Evolutionary conservation across 805 yeast genomes (phyloP).

Genomic region (Ogataea ramenticola): DNA sequence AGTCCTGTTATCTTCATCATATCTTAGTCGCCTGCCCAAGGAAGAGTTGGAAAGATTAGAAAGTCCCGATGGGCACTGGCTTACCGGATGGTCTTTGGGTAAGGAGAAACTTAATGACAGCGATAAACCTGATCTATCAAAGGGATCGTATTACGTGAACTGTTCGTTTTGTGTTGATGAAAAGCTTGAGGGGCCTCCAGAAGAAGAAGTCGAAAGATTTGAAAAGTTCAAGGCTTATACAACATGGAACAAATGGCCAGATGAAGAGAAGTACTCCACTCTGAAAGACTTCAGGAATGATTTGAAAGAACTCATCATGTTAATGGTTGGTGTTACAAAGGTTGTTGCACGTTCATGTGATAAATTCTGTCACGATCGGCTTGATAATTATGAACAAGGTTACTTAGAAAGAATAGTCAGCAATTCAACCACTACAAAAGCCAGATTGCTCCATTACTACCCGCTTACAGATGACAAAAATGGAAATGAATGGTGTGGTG

Average conservation of each 20-base stretch:
- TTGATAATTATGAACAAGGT: conserved; percentile 24
- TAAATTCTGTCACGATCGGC: conserved; percentile 26
- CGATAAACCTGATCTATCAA: conserved; percentile 39
- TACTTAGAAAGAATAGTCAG: conserved; percentile 39
- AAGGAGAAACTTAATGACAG: conserved; percentile 36
- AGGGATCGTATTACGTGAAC: conserved; percentile 53
- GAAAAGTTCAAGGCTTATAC: conserved; percentile 36
- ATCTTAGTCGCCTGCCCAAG: conserved; percentile 32
- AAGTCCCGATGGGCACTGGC: conserved; percentile 41
- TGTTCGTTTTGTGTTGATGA: conserved; percentile 45
- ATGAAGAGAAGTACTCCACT: conserved; percentile 19
- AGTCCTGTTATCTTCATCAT: conserved; percentile 36
- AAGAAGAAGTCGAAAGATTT: conserved; percentile 24
- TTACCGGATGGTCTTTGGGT: conserved; percentile 58
- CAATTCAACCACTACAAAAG: conserved; percentile 48
- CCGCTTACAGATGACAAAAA: conserved; percentile 21
- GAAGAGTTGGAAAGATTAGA: conserved; percentile 32
- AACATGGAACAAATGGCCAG: conserved; percentile 48
- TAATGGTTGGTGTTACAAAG: conserved; percentile 42
- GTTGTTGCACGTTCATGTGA: conserved; percentile 51
- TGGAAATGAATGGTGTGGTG: conserved; percentile 49
- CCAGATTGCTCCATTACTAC: conserved; percentile 49
- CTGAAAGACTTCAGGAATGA: conserved; percentile 29
- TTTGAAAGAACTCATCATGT: conserved; percentile 30
- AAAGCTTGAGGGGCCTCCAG: conserved; percentile 38